A percentile compares a stretch with the other conserved stretches of the same genome.
phyloP scores from a whole-genome alignment of 441 rosid species.

The Breynia disticha region DNA sequence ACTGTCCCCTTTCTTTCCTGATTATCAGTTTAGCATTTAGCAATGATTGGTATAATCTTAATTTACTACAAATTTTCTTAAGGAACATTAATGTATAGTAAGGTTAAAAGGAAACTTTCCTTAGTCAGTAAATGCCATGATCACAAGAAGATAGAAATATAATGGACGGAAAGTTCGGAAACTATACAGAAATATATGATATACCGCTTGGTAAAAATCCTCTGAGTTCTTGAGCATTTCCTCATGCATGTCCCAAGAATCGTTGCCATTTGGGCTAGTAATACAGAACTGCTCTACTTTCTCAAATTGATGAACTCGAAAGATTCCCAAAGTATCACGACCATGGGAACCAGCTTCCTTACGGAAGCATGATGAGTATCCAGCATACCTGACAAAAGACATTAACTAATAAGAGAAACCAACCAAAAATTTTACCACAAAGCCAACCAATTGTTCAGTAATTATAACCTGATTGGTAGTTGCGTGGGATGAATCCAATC shows the following conservation, averaged over 20 bases:
- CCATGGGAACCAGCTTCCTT: slow-evolving; percentile 92
- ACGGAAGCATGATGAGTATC: slow-evolving; percentile 78
- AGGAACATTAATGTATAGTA: not conserved
- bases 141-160: no score
- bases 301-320: slow-evolving; percentile 85
- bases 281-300: slow-evolving; percentile 79
- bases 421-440: slow-evolving; percentile 1
- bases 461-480: slow-evolving; percentile 60
- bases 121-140: not conserved
- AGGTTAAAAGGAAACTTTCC: no score
- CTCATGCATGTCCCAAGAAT: slow-evolving; percentile 78
- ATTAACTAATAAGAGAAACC: slow-evolving; percentile 7
- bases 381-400: slow-evolving; percentile 59
- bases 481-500: slow-evolving; percentile 91
- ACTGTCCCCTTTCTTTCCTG: no score
- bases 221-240: slow-evolving; percentile 76
- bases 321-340: slow-evolving; percentile 73
- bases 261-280: slow-evolving; percentile 65
- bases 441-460: slow-evolving; percentile 1
- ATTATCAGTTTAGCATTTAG: no score
- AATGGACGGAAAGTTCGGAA: no score
- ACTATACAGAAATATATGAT: not conserved
- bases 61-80: not conserved
- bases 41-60: not conserved
- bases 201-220: slow-evolving; percentile 66